Percentiles rank a stretch among this genome's conserved stretches.
These are phyloP conservation scores for Blepharisma japonicum DNA, from an alignment of 73 alveolate genomes.

Conservation along the genomic window DNA sequence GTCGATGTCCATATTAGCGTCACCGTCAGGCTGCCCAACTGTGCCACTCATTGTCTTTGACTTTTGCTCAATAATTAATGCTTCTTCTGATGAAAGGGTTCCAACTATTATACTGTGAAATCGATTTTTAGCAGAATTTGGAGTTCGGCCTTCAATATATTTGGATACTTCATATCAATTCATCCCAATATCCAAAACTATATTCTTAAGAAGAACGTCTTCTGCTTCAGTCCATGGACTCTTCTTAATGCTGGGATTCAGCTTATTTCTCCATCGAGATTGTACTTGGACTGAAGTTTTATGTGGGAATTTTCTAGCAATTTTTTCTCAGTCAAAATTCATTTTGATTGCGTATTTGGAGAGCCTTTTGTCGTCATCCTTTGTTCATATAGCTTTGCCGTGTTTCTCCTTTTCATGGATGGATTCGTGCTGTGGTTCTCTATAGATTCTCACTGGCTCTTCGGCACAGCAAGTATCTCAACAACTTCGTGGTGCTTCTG, in stretches of 20 bases:
- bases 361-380: slow-evolving; percentile 8
- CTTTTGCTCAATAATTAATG: too few species aligned
- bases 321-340: slow-evolving; percentile 1
- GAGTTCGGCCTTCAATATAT: background rate
- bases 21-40: too few species aligned
- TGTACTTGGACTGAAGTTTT: slow-evolving; percentile 6
- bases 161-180: background rate
- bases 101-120: background rate
- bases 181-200: background rate
- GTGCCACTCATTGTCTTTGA: too few species aligned
- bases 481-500: too few species aligned
- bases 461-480: too few species aligned
- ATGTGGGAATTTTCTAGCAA: background rate
- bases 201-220: background rate
- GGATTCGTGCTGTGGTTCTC: too few species aligned
- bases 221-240: background rate
- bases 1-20: too few species aligned
- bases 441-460: too few species aligned
- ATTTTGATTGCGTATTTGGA: background rate
- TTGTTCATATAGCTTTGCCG: background rate
- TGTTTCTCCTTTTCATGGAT: too few species aligned
- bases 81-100: too few species aligned
- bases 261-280: background rate
- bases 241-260: background rate
- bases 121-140: background rate